Evolutionary conservation across 345 rosid species (phyloP).

Genomic region (Fremontodendron californicum): DNA sequence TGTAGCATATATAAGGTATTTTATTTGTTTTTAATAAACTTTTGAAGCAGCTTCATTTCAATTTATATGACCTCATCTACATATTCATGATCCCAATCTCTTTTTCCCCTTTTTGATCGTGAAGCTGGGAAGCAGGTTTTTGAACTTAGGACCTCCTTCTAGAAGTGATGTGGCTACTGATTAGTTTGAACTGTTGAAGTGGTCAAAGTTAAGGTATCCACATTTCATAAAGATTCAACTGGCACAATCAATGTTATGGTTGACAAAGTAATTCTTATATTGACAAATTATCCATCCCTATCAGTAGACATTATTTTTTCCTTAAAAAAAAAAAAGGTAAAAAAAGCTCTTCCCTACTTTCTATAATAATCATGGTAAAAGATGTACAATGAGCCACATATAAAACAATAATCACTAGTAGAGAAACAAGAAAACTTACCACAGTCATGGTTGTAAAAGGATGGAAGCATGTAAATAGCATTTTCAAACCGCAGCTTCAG

Average conservation of each 20-base stretch:
- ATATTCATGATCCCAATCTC: background rate
- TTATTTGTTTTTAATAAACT: background rate
- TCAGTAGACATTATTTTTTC: background rate
- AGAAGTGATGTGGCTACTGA: background rate
- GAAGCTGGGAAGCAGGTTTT: background rate
- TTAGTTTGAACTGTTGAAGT: background rate
- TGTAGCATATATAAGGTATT: background rate
- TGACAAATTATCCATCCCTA: background rate
- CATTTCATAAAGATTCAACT: background rate
- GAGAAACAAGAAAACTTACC: background rate
- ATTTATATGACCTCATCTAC: no score
- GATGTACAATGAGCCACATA: background rate
- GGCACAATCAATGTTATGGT: background rate
- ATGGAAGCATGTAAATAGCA: constrained; percentile 86
- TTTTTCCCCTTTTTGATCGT: background rate
- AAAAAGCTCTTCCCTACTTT: background rate
- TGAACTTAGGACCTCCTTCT: background rate
- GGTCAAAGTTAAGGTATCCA: background rate
- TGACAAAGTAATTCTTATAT: background rate
- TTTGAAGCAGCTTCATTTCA: background rate
- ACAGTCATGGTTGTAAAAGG: constrained; percentile 36
- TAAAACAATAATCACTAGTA: background rate
- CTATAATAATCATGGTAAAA: background rate
- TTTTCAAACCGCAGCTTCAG: constrained; percentile 84
- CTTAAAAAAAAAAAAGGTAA: background rate